Evolutionary conservation across 495 filamentous ascomycete species (phyloP), one percentile per base, ranked within the genome.

Genomic region (Neurospora cerealis): DNA sequence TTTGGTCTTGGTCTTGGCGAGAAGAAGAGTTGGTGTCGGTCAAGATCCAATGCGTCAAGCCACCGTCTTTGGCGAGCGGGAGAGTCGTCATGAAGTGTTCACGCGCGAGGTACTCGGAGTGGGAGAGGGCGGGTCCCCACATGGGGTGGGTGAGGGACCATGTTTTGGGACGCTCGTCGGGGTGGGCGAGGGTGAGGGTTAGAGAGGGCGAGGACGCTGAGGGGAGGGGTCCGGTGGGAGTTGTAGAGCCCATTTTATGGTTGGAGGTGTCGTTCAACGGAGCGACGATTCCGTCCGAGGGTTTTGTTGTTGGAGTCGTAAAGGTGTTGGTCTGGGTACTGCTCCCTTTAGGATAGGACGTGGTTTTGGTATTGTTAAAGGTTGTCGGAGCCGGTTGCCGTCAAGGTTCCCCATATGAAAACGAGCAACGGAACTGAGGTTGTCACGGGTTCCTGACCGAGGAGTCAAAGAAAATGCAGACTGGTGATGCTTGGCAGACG

Each of bases 11-110:
- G 83, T 17, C 73, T 73, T 32, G 86, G 81, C 83, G 79, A 1
- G 77, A 13, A 2, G 21, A 44, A 19, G 19, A 24, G 2, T 28
- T 4, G 2, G 76, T 75, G 77, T 94, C 88, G 1, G 94, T 91
- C 3, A 99, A 87, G 74, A 97, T 89, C 96, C 96, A 99, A 79
- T 91, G 89, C 13, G 91, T 93, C 54, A 98, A 83, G 9, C 91
- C 92, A 48, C 92, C 93, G 78, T 96, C 84, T 69, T 87, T 85
- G 39, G 92, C 90, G 28, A 96, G 83, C 0, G 85, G 83, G 69
- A 93, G 89, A n/a, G 86, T 86, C 7, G 83, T 82, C 4, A 98
- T 88, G 77, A 90, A 87, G 32, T 86, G 82, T 82, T 99, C 96
- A 42, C 96, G 92, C 19, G 85, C 82, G 48, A 97, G 87, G 79